Percentiles rank a stretch among this genome's conserved stretches.
These are phyloP conservation scores for Steccherinum ochraceum DNA, from an alignment of 768 basidiomycete species.

Conservation along the genomic window DNA sequence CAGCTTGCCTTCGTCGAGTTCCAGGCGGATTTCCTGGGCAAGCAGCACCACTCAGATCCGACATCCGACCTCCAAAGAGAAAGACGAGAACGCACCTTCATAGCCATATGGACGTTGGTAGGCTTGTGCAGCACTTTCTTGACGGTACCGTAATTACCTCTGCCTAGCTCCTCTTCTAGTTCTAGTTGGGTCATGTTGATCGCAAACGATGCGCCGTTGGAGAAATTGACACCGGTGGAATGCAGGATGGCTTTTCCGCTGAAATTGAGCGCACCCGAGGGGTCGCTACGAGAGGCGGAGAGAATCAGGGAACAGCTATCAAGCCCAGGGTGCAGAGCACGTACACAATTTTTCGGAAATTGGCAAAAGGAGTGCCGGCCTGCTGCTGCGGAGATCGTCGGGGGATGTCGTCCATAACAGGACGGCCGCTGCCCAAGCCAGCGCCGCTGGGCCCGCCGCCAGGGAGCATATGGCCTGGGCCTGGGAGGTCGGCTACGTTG, in stretches of 20 bases:
- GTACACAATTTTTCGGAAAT: slow-evolving; percentile 92
- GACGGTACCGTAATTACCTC: slow-evolving; percentile 96
- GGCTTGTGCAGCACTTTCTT: slow-evolving; percentile 93
- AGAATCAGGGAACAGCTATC: slow-evolving; percentile 5
- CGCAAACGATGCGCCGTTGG: slow-evolving; percentile 80
- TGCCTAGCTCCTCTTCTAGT: slow-evolving; percentile 88
- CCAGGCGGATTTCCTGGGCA: slow-evolving; percentile 89
- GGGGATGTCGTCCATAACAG: slow-evolving; percentile 36
- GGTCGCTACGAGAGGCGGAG: slow-evolving; percentile 54
- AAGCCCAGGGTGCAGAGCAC: no score
- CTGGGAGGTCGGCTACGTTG: slow-evolving; percentile 25
- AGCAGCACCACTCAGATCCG: no score
- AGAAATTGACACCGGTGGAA: slow-evolving; percentile 84
- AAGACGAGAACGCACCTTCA: slow-evolving; percentile 92
- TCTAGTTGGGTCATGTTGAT: slow-evolving; percentile 95
- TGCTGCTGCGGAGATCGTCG: slow-evolving; percentile 25
- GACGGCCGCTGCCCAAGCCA: slow-evolving; percentile 67
- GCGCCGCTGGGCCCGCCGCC: slow-evolving; percentile 55
- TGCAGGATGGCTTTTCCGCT: slow-evolving; percentile 89
- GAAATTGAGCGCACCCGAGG: slow-evolving; percentile 93
- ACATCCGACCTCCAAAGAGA: neutral
- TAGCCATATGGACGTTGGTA: slow-evolving; percentile 94
- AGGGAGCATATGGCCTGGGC: slow-evolving; percentile 18
- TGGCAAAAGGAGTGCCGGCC: slow-evolving; percentile 78
- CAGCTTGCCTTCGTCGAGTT: slow-evolving; percentile 88